Evolutionary conservation across 2,329 filamentous ascomycete species (phyloP).

Genomic region (Trichoderma atroviride): DNA sequence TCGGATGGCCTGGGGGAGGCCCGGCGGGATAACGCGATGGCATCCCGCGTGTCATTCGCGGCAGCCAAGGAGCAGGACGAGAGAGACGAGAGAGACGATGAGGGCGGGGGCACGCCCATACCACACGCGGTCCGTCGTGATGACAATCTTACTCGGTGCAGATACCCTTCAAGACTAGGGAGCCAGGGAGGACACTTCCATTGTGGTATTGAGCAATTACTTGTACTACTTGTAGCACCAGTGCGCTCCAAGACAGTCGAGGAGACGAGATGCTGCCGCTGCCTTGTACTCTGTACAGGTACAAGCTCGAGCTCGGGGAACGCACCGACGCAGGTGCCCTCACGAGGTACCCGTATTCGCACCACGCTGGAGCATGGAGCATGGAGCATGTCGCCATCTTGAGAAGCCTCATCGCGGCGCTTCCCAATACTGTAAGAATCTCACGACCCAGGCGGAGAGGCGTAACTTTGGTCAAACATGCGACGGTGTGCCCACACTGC

Average conservation of each 20-base stretch:
- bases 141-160: slow-evolving; percentile 17
- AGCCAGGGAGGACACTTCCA: slow-evolving; percentile 6
- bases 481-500: slow-evolving; percentile 24
- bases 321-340: background rate
- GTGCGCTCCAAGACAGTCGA: background rate
- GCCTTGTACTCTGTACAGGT: background rate
- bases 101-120: background rate
- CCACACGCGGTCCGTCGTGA: slow-evolving; percentile 17
- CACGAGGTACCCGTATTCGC: background rate
- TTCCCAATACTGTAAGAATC: background rate
- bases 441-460: slow-evolving; percentile 1
- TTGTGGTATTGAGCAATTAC: background rate
- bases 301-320: background rate
- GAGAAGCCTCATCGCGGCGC: background rate
- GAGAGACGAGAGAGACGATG: background rate
- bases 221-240: too few relatives aligned
- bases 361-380: background rate
- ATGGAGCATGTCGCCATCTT: background rate
- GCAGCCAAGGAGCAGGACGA: slow-evolving; percentile 15
- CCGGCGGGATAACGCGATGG: slow-evolving; percentile 18
- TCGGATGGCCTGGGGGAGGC: background rate
- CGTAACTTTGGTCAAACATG: slow-evolving; percentile 21
- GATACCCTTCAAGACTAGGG: slow-evolving; percentile 15
- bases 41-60: slow-evolving; percentile 23
- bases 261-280: background rate